Conservation (phyloP, 2,329 filamentous ascomycete genomes). For the Aspergillus transmontanensis region DNA sequence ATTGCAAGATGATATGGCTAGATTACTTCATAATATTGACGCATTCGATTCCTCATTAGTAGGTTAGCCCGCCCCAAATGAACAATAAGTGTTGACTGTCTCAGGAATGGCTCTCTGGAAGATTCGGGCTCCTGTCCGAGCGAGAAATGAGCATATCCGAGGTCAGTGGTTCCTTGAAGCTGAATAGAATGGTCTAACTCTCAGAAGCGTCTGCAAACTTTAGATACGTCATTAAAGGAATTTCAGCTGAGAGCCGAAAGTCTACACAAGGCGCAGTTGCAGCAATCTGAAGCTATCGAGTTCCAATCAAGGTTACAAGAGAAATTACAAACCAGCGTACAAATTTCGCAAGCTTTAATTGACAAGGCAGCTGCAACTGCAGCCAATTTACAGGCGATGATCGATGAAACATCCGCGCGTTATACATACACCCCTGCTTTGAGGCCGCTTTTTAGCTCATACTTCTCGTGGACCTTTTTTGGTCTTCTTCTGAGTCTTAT, state of each 20-base stretch:
- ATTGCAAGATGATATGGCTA: constrained; percentile 30
- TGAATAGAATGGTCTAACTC: constrained; percentile 19
- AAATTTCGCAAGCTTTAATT: constrained; percentile 35
- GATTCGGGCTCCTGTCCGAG: constrained; percentile 31
- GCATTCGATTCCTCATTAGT: constrained; percentile 40
- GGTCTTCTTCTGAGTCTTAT: constrained; percentile 28
- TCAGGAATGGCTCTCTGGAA: constrained; percentile 36
- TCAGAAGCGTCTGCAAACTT: constrained; percentile 36
- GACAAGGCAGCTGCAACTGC: constrained; percentile 31
- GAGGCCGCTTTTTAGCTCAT: constrained; percentile 17
- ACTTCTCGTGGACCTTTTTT: constrained; percentile 28
- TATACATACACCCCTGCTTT: constrained; percentile 24
- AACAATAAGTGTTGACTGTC: constrained; percentile 10
- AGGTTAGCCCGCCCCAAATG: constrained; percentile 15
- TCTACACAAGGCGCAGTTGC: constrained; percentile 36
- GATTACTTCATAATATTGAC: constrained; percentile 32
- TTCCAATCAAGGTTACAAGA: constrained; percentile 32
- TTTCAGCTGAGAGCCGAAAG: constrained; percentile 36
- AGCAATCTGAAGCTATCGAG: constrained; percentile 34
- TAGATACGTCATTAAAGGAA: constrained; percentile 36
- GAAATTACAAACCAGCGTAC: constrained; percentile 27
- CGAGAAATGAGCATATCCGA: constrained; percentile 39
- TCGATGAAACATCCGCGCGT: constrained; percentile 33
- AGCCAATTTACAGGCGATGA: constrained; percentile 33
- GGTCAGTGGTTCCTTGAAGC: constrained; percentile 19